These are phyloP conservation scores for Batkoa obscura DNA, from an alignment of 371 early-diverging fungal species.

Conservation along the genomic window DNA sequence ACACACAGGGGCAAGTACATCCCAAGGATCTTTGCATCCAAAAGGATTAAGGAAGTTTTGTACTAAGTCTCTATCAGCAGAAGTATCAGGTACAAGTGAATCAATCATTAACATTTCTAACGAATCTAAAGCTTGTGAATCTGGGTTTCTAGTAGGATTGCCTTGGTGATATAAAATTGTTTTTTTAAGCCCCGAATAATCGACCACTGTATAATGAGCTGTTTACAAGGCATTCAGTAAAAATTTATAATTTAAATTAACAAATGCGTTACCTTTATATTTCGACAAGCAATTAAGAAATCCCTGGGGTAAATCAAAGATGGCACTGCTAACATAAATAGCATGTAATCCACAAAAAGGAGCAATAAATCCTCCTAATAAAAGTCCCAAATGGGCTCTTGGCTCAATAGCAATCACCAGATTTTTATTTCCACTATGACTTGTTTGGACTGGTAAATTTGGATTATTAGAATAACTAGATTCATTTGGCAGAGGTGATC, in stretches of 20 bases:
- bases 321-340: slow-evolving; percentile 36
- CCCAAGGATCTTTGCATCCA: slow-evolving; percentile 24
- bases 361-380: slow-evolving; percentile 40
- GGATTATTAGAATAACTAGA: slow-evolving; percentile 6
- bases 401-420: slow-evolving; percentile 55
- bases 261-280: too few relatives aligned
- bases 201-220: slow-evolving; percentile 45
- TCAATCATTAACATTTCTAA: slow-evolving; percentile 53
- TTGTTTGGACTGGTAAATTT: slow-evolving; percentile 8
- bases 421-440: neutral
- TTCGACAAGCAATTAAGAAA: neutral
- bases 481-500: too few relatives aligned
- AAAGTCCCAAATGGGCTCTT: slow-evolving; percentile 61
- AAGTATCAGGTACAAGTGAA: slow-evolving; percentile 33
- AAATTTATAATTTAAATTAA: too few relatives aligned
- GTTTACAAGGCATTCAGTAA: too few relatives aligned
- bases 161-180: too few relatives aligned
- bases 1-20: slow-evolving; percentile 41
- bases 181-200: slow-evolving; percentile 41
- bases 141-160: slow-evolving; percentile 12
- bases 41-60: slow-evolving; percentile 35
- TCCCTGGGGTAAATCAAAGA: slow-evolving; percentile 35
- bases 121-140: slow-evolving; percentile 32
- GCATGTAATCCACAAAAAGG: slow-evolving; percentile 49
- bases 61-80: slow-evolving; percentile 35